Base-by-base conservation (phyloP, 1,284 basidiomycete genomes). In the Ceratobasidium sp. region DNA sequence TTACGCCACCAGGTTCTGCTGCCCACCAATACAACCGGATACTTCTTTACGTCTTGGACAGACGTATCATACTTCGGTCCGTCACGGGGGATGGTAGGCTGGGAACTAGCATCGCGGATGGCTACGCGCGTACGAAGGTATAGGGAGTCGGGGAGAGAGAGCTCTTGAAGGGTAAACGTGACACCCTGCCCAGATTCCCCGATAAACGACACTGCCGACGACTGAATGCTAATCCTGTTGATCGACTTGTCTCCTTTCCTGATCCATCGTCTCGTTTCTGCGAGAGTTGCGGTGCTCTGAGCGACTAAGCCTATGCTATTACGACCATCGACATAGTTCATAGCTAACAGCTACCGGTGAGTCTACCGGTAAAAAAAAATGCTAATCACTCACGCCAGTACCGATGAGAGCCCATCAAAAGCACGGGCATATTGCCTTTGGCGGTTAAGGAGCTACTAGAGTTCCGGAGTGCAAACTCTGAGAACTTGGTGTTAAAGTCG, bases 1-100 rank as follows among this genome's bases (percentile, higher is more conserved):
- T 54, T n/a, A 54, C 52, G 52, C 52, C 52, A 54, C 52, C 52
- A 54, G 52, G 52, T 54, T 54, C 52, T 54, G n/a, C 15, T 54
- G 15, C 52, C 52, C 20, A 20, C 52, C 52, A 54, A 54, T 26
- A 20, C 52, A 15, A 54, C 52, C 52, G 52, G 52, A 54, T 54
- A 54, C 52, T 54, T 54, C 52, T 20, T 54, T 26, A 54, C 20
- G 20, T 54, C 52, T 26, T 54, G 15, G n/a, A 54, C 52, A 15
- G 52, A 54, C 20, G 52, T n/a, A 17, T 54, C 52, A 20, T 54
- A 54, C 15, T 54, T n/a, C 7, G 52, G 52, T 26, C 52, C 52
- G 15, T 54, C 20, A 20, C 13, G 20, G 15, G 52, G 52, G n/a
- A 54, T 15, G 7, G 52, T 9, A n/a, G 52, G 52, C 52, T 54